These are phyloP conservation scores for Candida ortonii DNA, from an alignment of 805 yeast species.

Conservation along the genomic window DNA sequence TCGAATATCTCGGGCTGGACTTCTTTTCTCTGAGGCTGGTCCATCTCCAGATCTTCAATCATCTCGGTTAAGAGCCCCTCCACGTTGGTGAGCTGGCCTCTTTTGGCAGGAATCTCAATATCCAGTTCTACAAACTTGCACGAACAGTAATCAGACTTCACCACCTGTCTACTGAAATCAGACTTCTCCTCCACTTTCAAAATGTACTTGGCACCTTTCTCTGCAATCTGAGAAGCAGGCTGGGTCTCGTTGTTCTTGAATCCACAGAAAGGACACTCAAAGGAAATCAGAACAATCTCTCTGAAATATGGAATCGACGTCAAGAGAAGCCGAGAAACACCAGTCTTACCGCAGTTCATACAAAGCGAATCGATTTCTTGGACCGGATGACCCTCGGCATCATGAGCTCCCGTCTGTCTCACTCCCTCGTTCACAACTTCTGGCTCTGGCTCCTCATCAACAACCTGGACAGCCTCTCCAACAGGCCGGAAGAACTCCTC, in stretches of 20 bases:
- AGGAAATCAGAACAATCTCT: conserved; percentile 90
- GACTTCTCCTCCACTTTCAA: conserved; percentile 62
- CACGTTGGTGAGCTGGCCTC: conserved; percentile 88
- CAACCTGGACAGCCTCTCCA: conserved; percentile 56
- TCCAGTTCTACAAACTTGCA: conserved; percentile 82
- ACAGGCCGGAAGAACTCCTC: conserved; percentile 53
- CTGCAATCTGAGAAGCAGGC: conserved; percentile 91
- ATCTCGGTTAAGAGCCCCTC: conserved; percentile 87
- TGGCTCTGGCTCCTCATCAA: conserved; percentile 33
- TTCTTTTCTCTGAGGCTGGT: conserved; percentile 76
- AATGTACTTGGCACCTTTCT: conserved; percentile 74
- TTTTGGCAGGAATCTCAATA: conserved; percentile 91
- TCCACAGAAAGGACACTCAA: conserved; percentile 93
- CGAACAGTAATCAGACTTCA: conserved; percentile 82
- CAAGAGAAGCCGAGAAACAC: conserved; percentile 76
- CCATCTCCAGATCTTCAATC: conserved; percentile 73
- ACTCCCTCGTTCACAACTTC: conserved; percentile 41
- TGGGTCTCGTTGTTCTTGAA: conserved; percentile 90
- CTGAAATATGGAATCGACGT: conserved; percentile 90
- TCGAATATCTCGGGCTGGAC: conserved; percentile 71
- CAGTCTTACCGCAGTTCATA: conserved; percentile 90
- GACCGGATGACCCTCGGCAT: conserved; percentile 88
- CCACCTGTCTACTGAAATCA: conserved; percentile 87
- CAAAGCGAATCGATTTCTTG: conserved; percentile 94
- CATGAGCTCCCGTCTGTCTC: conserved; percentile 70